Conservation (phyloP, 2,329 filamentous ascomycete species). For the Claviceps arundinis region DNA sequence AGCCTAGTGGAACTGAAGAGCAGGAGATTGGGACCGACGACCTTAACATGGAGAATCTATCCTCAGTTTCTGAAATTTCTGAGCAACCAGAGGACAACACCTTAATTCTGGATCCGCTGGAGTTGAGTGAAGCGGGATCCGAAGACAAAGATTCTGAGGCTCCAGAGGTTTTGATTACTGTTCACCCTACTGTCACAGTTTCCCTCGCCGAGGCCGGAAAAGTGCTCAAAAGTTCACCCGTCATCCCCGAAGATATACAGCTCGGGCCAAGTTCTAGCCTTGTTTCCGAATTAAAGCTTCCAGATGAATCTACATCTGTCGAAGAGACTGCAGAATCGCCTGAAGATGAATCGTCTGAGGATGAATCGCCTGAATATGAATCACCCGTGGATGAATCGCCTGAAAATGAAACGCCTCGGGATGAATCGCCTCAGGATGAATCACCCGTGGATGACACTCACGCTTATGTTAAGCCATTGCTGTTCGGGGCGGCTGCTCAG, state of each 20-base stretch:
- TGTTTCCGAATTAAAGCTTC: background rate
- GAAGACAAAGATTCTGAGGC: background rate
- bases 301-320: background rate
- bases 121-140: background rate
- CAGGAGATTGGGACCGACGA: slow-evolving; percentile 4
- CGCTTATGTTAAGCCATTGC: slow-evolving; percentile 20
- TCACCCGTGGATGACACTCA: slow-evolving; percentile 11
- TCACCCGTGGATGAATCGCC: no score
- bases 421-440: no score
- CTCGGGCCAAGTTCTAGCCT: background rate
- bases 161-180: background rate
- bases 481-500: slow-evolving; percentile 39
- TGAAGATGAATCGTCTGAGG: no score
- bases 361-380: no score
- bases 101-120: background rate
- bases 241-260: background rate
- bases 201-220: background rate
- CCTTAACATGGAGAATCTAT: background rate
- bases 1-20: slow-evolving; percentile 1
- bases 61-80: background rate
- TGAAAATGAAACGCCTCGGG: no score
- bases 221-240: background rate
- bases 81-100: background rate
- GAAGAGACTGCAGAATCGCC: slow-evolving; percentile 1
- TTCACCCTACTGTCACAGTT: background rate